phyloP scores from a whole-genome alignment of 2,329 filamentous ascomycete species.

The Aspergillus oerlinghausenensis region DNA sequence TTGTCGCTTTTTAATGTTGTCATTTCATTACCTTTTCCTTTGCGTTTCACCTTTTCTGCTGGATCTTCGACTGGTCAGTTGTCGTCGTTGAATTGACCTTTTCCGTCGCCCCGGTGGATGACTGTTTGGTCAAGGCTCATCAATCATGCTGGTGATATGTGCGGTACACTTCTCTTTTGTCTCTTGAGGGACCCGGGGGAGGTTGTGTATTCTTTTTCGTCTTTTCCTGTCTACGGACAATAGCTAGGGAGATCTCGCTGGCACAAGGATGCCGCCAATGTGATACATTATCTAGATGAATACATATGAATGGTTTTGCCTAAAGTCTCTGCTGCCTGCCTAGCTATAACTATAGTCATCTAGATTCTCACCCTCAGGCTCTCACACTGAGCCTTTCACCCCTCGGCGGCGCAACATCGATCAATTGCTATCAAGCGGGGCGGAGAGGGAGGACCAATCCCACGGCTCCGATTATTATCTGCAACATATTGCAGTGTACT shows the following conservation, averaged over 20 bases:
- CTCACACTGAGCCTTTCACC: neutral
- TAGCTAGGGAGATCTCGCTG: neutral
- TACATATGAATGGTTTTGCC: neutral
- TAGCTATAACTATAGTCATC: too few species aligned
- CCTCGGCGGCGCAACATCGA: neutral
- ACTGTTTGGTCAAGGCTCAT: neutral
- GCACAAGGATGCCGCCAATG: neutral
- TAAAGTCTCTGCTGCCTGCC: neutral
- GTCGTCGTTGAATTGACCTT: neutral
- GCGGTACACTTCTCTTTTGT: neutral
- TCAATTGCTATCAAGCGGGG: neutral
- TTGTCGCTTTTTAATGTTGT: conserved; percentile 12
- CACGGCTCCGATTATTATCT: neutral
- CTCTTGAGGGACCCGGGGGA: neutral
- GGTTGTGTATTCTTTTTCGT: neutral
- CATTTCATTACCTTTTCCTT: neutral
- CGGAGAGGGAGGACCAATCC: neutral
- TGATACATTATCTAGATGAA: neutral
- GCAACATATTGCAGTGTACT: neutral
- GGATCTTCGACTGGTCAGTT: neutral
- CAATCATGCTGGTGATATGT: neutral
- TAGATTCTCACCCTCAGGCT: too few species aligned
- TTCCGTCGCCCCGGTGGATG: neutral
- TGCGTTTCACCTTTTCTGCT: neutral
- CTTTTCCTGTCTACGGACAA: neutral